Conservation (phyloP, 306 rosid species). For the Vicia villosa region DNA sequence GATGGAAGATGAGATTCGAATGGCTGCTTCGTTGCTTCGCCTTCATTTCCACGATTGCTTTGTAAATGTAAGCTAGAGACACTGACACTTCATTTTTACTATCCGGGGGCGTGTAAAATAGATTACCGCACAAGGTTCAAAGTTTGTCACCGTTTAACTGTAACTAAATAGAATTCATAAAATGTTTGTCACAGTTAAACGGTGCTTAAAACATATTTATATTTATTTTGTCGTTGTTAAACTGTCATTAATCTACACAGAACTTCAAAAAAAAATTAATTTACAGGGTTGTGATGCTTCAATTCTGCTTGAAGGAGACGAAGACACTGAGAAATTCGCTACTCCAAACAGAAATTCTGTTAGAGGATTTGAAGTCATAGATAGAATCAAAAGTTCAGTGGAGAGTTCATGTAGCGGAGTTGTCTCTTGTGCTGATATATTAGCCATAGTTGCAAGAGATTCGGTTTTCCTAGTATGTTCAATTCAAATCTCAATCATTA, state of each 20-base stretch:
- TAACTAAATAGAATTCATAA: too few relatives aligned
- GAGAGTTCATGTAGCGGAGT: conserved; percentile 71
- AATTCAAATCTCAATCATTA: neutral
- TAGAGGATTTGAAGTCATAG: conserved; percentile 77
- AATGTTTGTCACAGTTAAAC: too few relatives aligned
- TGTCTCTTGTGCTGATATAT: conserved; percentile 83
- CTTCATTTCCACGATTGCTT: conserved; percentile 69
- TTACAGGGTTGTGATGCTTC: conserved; percentile 96
- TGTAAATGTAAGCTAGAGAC: conserved; percentile 56
- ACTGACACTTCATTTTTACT: neutral
- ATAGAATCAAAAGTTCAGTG: conserved; percentile 64
- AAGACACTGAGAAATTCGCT: conserved; percentile 57
- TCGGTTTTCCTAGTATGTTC: conserved; percentile 64
- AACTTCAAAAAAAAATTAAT: too few relatives aligned
- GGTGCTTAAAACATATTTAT: too few relatives aligned
- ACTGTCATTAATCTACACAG: too few relatives aligned
- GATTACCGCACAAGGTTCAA: too few relatives aligned
- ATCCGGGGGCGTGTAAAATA: too few relatives aligned
- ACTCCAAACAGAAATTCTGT: conserved; percentile 61
- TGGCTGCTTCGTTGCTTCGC: conserved; percentile 61
- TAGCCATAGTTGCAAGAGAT: conserved; percentile 74
- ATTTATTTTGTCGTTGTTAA: too few relatives aligned
- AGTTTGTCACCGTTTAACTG: too few relatives aligned
- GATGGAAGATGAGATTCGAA: conserved; percentile 55
- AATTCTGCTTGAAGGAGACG: conserved; percentile 56